Base-by-base conservation (phyloP, 495 filamentous ascomycete genomes). In the Parathielavia appendiculata region DNA sequence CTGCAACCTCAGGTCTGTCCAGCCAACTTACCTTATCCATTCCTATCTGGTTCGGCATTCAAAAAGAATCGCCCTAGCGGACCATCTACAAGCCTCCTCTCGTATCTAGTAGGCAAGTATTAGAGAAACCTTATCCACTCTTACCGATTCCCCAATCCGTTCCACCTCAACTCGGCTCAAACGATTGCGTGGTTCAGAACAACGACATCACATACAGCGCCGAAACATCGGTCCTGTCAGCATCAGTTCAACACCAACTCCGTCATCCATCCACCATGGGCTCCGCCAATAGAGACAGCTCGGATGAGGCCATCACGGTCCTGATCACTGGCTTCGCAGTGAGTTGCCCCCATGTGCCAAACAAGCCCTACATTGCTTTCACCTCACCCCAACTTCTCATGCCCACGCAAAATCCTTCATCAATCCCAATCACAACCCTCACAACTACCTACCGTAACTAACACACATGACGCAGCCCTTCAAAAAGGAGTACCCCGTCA, bases 281-380 rank as follows among this genome's bases (percentile, higher is more conserved):
- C 46, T 77, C 75, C n/a, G 61, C 66, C 16, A 63, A 58, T 51
- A 35, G 46, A 40, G 62, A 63, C 46, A 57, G 46, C 7, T 23
- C 47, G 35, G 32, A 43, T 7, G 49, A 80, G 35, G 82, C 86
- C 63, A 69, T 89, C 63, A 86, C 76, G 20, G 84, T 91, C 41
- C 69, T 89, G 44, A 78, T 91, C 57, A 90, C 87, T 16, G 87
- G 87, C 34, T 91, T 89, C 62, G 83, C 79, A 41, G 87, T 90
- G 76, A 69, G 84, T 75, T 41, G 14, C 38, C 35, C 51, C 11
- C 53, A 47, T 57, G 32, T 13, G 34, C 50, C 63, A 14, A 17
- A 22, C 7, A 1, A 20, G 13, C 7, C 45, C n/a, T 9, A 2
- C 38, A 16, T 30, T 4, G 36, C 20, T 13, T 10, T 12, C 51